These are phyloP conservation scores for Austroboletus festivus DNA, from an alignment of 768 basidiomycete genomes.

Conservation along the genomic window DNA sequence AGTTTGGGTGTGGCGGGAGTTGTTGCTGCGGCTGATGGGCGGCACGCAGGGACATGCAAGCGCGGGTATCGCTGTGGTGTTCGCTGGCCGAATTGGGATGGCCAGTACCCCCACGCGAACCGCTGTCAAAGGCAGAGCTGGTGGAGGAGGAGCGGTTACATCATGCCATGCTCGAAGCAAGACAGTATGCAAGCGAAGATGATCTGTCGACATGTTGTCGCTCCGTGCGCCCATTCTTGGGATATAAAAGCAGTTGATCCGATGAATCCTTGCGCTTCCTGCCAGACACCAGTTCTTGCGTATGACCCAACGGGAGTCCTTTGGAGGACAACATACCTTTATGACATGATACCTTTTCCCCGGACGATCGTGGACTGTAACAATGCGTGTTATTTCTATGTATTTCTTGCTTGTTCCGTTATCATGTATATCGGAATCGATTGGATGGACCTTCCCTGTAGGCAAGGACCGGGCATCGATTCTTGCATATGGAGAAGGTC, in stretches of 20 bases:
- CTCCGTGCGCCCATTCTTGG: slow-evolving; percentile 57
- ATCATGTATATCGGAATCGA: not conserved
- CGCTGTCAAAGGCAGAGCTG: slow-evolving; percentile 65
- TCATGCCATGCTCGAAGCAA: slow-evolving; percentile 58
- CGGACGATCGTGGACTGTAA: slow-evolving; percentile 18
- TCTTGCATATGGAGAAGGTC: slow-evolving; percentile 30
- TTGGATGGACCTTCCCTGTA: slow-evolving; percentile 21
- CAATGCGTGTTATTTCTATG: slow-evolving; percentile 23
- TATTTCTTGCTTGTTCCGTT: slow-evolving; percentile 15
- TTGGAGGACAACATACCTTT: slow-evolving; percentile 22
- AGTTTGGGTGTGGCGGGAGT: slow-evolving; percentile 18
- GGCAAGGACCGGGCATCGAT: slow-evolving; percentile 26
- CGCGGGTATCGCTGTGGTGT: slow-evolving; percentile 61
- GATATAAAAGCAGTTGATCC: slow-evolving; percentile 43
- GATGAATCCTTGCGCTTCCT: not conserved
- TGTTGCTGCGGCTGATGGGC: not conserved
- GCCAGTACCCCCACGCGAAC: slow-evolving; percentile 56
- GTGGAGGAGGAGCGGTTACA: slow-evolving; percentile 64
- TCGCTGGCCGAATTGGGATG: slow-evolving; percentile 59
- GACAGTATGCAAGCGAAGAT: slow-evolving; percentile 47
- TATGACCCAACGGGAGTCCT: slow-evolving; percentile 4
- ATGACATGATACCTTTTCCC: slow-evolving; percentile 22
- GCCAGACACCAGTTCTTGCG: not conserved
- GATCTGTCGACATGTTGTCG: slow-evolving; percentile 55
- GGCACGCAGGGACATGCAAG: slow-evolving; percentile 57